phyloP scores from a whole-genome alignment of 169 alveolate genomes.

The Besnoitia besnoiti region DNA sequence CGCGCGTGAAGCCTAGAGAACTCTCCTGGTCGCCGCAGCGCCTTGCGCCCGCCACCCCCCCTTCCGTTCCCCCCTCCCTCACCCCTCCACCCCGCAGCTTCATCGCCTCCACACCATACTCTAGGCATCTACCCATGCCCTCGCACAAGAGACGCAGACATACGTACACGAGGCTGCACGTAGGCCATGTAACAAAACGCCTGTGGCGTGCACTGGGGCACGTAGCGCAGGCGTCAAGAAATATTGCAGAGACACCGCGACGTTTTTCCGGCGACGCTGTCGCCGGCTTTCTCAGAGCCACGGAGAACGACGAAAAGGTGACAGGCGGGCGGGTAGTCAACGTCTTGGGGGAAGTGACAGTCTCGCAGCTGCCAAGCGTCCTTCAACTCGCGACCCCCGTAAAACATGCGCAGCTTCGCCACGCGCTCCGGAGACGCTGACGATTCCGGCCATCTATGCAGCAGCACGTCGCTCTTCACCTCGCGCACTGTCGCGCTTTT shows the following conservation, averaged over 20 bases:
- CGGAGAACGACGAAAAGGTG: constrained; percentile 8
- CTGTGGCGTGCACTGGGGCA: too few relatives aligned
- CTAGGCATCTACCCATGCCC: too few relatives aligned
- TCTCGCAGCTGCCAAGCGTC: background rate
- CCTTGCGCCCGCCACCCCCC: too few relatives aligned
- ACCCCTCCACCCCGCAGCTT: too few relatives aligned
- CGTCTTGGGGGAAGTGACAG: background rate
- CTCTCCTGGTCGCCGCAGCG: too few relatives aligned
- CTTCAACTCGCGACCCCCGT: background rate
- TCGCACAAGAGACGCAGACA: too few relatives aligned
- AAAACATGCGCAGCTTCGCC: constrained; percentile 21
- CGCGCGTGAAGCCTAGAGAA: too few relatives aligned
- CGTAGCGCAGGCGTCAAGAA: too few relatives aligned
- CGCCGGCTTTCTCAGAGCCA: background rate
- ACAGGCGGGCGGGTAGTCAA: background rate
- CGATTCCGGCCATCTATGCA: background rate
- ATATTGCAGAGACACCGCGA: constrained; percentile 1
- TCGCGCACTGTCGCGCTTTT: background rate
- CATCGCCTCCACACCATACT: too few relatives aligned
- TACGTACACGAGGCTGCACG: too few relatives aligned
- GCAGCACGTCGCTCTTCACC: constrained; percentile 28
- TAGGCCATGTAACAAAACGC: too few relatives aligned
- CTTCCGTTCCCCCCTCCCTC: too few relatives aligned
- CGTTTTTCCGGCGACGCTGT: background rate
- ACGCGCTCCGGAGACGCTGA: background rate